These are phyloP conservation scores for Gyrodon lividus DNA, from an alignment of 768 basidiomycete species.

Conservation along the genomic window DNA sequence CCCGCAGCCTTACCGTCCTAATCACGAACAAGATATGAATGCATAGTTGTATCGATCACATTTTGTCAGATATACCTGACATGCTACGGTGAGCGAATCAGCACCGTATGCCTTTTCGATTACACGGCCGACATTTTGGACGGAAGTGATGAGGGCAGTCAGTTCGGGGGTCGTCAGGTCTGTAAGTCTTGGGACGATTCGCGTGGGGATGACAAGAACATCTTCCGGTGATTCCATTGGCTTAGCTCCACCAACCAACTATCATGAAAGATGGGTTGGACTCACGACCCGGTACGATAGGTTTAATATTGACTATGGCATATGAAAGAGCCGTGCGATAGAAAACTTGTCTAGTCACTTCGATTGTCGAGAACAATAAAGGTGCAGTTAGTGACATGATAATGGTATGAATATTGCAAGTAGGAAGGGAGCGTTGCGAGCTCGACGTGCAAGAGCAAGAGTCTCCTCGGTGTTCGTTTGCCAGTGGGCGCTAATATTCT, in stretches of 20 bases:
- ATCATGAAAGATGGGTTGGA: conserved; percentile 9
- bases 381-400: conserved; percentile 16
- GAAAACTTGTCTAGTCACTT: conserved; percentile 76
- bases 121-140: conserved; percentile 75
- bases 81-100: conserved; percentile 83
- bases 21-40: conserved; percentile 1
- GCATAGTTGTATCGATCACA: neutral
- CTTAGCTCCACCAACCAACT: neutral
- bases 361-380: conserved; percentile 75
- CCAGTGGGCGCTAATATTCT: neutral
- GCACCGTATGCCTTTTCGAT: conserved; percentile 82
- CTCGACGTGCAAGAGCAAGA: neutral
- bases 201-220: conserved; percentile 59
- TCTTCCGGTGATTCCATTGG: conserved; percentile 36
- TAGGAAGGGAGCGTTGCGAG: neutral
- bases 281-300: conserved; percentile 92
- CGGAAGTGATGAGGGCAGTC: conserved; percentile 73
- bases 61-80: conserved; percentile 59
- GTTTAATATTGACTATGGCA: conserved; percentile 94
- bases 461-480: too few relatives aligned
- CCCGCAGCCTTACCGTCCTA: conserved; percentile 90
- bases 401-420: neutral
- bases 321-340: conserved; percentile 66
- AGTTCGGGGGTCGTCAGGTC: conserved; percentile 69
- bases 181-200: conserved; percentile 53